Evolutionary conservation across 2,329 filamentous ascomycete genomes (phyloP), one percentile per base, ranked within the genome.

Genomic region (Hymenoscyphus fructigenus): DNA sequence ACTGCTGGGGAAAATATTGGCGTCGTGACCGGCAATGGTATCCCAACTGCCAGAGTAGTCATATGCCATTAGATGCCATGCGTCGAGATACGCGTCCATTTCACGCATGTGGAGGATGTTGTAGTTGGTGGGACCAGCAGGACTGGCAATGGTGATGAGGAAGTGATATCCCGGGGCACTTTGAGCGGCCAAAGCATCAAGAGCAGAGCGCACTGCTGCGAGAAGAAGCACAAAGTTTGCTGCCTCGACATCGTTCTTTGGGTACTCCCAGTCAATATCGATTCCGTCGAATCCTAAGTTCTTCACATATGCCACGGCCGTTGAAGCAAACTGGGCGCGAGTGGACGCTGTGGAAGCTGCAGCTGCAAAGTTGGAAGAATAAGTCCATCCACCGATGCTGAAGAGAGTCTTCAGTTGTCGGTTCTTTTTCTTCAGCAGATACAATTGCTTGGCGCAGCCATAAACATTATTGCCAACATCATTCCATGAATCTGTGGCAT

Each of bases 311-410:
- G 82, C 77, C 0, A 93, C 88, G 1, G 91, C 86, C 3, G 84
- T 85, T 57, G 83, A 78, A 5, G 92, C 92, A 77, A 96, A 96
- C 1, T 71, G 84, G 41, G 81, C 76, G 17, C 92, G 84, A 17
- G 85, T 87, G 2, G 81, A 77, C 0, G 83, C 82, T 0, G 88
- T 90, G 66, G 85, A 86, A 10, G 88, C 86, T 0, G 88, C 88
- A 1, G 81, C 80, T 0, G 90, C 82, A 74, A 96, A 94, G 76
- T 92, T 91, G 70, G 83, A 79, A 1, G 90, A 92, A 77, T 92
- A 95, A 0, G 91, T 93, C 90, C 90, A 96, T 34, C 93, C 92
- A 58, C 93, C 93, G 68, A 97, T 92, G 58, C 87, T 91, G 3
- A 96, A 83, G 26, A 96, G 81, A 1, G 90, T 83, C 75, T 96